Evolutionary conservation across 345 rosid genomes (phyloP).

Genomic region (Erucastrum elatum): DNA sequence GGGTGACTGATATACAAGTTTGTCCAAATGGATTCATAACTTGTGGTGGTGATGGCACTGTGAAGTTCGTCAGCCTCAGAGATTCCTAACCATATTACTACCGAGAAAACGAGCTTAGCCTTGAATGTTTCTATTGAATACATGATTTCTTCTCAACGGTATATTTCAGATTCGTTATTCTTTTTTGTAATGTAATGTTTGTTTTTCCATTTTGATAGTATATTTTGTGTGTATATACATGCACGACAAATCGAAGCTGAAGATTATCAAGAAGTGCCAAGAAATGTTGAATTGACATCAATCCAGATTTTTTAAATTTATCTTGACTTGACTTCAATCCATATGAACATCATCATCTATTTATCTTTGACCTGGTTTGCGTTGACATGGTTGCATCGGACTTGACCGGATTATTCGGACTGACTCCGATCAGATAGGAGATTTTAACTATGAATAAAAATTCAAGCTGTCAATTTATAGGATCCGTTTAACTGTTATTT

Average conservation of each 20-base stretch:
- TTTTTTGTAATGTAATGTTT: not conserved
- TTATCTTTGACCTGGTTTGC: not conserved
- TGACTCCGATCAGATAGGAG: conserved; percentile 1
- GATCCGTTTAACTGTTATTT: not conserved
- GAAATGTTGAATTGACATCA: conserved; percentile 5
- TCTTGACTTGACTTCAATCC: conserved; percentile 23
- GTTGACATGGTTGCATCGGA: conserved; percentile 25
- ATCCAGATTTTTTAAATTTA: not conserved
- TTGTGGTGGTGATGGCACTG: conserved; percentile 89
- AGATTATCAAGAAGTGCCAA: not conserved
- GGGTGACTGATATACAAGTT: conserved; percentile 85
- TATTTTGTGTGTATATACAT: not conserved
- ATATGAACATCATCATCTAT: not conserved
- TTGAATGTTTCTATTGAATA: not conserved
- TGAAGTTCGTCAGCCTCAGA: conserved; percentile 60
- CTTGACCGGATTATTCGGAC: conserved; percentile 3
- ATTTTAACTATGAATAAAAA: not conserved
- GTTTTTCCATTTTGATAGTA: not conserved
- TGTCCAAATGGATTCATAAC: conserved; percentile 71
- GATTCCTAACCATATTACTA: conserved; percentile 18
- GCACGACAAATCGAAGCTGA: no score
- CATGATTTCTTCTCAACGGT: not conserved
- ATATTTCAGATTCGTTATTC: conserved; percentile 4
- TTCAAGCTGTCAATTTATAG: not conserved
- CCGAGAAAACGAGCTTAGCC: not conserved